These are phyloP conservation scores for Starmerella etchellsii DNA, from an alignment of 805 yeast genomes.

Conservation along the genomic window DNA sequence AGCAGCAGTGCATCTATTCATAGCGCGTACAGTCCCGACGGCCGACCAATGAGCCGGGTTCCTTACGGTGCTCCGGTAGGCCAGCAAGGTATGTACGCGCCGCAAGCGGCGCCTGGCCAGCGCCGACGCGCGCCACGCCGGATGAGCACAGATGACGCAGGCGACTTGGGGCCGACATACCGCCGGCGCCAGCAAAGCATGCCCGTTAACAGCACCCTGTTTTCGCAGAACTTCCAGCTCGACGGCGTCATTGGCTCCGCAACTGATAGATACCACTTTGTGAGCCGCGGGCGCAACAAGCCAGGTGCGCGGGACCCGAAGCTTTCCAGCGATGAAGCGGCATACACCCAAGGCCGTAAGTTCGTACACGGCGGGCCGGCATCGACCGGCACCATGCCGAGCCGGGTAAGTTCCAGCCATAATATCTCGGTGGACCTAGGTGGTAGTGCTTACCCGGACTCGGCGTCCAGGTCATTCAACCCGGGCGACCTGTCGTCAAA, in stretches of 20 bases:
- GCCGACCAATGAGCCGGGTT: no score
- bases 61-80: no score
- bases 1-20: no score
- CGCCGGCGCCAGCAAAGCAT: conserved; percentile 18
- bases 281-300: conserved; percentile 14
- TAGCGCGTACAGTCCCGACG: no score
- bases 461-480: background rate
- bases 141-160: conserved; percentile 19
- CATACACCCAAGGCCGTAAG: conserved; percentile 14
- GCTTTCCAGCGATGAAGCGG: conserved; percentile 15
- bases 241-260: conserved; percentile 22
- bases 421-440: background rate
- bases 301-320: conserved; percentile 8
- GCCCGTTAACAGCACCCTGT: conserved; percentile 12
- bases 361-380: conserved; percentile 11
- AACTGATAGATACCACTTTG: conserved; percentile 24
- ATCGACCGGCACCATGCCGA: background rate
- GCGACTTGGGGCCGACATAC: conserved; percentile 3
- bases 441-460: background rate
- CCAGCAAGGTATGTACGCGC: no score
- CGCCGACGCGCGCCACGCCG: conserved; percentile 12
- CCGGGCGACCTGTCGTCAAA: conserved; percentile 3
- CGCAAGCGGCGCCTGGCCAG: no score
- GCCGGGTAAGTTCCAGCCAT: background rate
- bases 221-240: conserved; percentile 27